phyloP scores from a whole-genome alignment of 371 early-diverging fungal genomes.

The Syncephalis plumigaleata region DNA sequence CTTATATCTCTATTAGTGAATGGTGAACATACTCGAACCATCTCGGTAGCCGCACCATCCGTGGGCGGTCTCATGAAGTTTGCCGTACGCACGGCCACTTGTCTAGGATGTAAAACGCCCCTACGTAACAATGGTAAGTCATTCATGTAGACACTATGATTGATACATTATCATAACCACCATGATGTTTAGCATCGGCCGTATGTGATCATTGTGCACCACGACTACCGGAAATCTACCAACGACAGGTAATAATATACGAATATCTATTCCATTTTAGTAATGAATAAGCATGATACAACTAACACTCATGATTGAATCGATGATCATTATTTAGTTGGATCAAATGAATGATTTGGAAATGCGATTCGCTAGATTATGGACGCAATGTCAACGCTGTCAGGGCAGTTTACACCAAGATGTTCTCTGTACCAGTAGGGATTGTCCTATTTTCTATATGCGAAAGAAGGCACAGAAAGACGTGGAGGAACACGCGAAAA shows the following conservation, averaged over 20 bases:
- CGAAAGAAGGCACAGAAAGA: slow-evolving; percentile 97
- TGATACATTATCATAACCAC: not conserved
- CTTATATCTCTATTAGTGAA: slow-evolving; percentile 18
- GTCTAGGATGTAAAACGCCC: slow-evolving; percentile 89
- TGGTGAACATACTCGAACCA: slow-evolving; percentile 88
- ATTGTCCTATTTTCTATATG: slow-evolving; percentile 99
- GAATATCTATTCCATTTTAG: no score
- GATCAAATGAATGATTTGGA: slow-evolving; percentile 55
- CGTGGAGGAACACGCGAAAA: slow-evolving; percentile 42
- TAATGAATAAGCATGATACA: no score
- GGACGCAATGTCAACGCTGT: slow-evolving; percentile 99
- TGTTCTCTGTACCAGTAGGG: slow-evolving; percentile 94
- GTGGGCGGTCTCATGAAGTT: slow-evolving; percentile 90
- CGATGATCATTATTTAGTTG: no score
- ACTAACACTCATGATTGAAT: no score
- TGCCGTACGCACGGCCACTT: slow-evolving; percentile 75
- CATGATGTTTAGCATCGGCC: slow-evolving; percentile 24
- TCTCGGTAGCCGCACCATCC: slow-evolving; percentile 72
- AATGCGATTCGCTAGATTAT: slow-evolving; percentile 69
- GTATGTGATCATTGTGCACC: slow-evolving; percentile 71
- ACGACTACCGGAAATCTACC: slow-evolving; percentile 58
- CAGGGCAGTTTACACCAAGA: slow-evolving; percentile 95
- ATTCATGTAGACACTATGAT: not conserved
- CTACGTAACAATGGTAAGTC: slow-evolving; percentile 49
- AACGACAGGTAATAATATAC: slow-evolving; percentile 27